These are phyloP conservation scores for Aspergillus neotritici DNA, from an alignment of 2,329 filamentous ascomycete genomes.

Conservation along the genomic window DNA sequence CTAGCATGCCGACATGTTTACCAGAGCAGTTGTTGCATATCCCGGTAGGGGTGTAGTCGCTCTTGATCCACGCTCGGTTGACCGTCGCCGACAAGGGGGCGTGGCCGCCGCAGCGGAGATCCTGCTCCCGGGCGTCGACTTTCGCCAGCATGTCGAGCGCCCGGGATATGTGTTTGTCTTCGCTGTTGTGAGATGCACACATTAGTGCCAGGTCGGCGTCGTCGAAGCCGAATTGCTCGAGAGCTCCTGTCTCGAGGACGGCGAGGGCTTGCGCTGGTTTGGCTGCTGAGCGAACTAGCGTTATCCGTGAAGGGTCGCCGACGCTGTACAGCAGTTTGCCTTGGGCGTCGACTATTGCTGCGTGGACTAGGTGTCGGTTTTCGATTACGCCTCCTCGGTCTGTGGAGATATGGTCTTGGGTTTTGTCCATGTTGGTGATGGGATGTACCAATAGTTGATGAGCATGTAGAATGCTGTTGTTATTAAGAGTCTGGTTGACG, in stretches of 20 bases:
- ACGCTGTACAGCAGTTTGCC: slow-evolving; percentile 37
- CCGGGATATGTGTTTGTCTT: slow-evolving; percentile 38
- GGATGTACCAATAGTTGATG: too few species aligned
- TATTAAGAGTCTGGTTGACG: too few species aligned
- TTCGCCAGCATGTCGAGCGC: slow-evolving; percentile 37
- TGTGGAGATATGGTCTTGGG: slow-evolving; percentile 30
- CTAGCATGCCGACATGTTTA: slow-evolving; percentile 47
- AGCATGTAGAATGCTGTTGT: too few species aligned
- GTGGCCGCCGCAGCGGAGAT: slow-evolving; percentile 44
- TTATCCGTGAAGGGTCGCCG: slow-evolving; percentile 40
- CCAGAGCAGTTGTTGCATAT: slow-evolving; percentile 47
- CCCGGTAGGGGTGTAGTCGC: slow-evolving; percentile 33
- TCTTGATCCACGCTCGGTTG: slow-evolving; percentile 37
- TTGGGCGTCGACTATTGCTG: slow-evolving; percentile 36
- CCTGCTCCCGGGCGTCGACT: slow-evolving; percentile 26
- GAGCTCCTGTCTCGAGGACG: slow-evolving; percentile 39
- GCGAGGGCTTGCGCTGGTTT: slow-evolving; percentile 45
- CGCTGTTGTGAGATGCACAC: slow-evolving; percentile 46
- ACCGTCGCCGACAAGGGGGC: slow-evolving; percentile 31
- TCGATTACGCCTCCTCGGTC: slow-evolving; percentile 39
- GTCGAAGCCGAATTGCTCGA: slow-evolving; percentile 35
- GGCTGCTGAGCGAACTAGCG: slow-evolving; percentile 43
- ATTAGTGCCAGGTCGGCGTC: slow-evolving; percentile 43
- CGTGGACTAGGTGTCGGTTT: slow-evolving; percentile 43
- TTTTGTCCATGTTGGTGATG: too few species aligned